Evolutionary conservation across 2,329 filamentous ascomycete genomes (phyloP), one percentile per base, ranked within the genome.

Genomic region (Talaromyces islandicus): DNA sequence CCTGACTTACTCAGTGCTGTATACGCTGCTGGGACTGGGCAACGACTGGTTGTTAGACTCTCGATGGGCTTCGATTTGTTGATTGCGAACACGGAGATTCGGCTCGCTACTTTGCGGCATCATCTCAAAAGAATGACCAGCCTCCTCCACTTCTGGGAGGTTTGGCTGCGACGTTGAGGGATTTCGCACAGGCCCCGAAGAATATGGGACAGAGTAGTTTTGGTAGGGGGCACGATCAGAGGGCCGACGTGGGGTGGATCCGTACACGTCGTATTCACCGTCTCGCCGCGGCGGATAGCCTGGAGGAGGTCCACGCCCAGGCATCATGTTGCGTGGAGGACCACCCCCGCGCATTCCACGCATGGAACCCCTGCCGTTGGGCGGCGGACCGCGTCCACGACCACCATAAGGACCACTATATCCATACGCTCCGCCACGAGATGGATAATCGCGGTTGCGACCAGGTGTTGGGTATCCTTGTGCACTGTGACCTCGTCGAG

Each of bases 81-180:
- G 56, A 19, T 61, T 61, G 7, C 59, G 55, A n/a, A 32, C 55
- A 21, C 60, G 60, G n/a, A 50, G 64, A 59, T 29, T 74, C 75
- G 82, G 81, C 58, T 79, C 81, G 43, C 81, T 81, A n/a, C 80
- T 79, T n/a, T 81, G 79, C 35, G 88, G 86, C 71, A 92, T 88
- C 90, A 95, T 92, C 72, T 94, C 91, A 57, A 92, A 83, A 2
- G 88, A 86, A 68, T 88, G 87, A 10, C 86, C 86, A 12, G 86
- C 77, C 14, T 74, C 69, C 41, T 29, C 43, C 24, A 69, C 70
- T 14, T 67, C 67, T 27, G 77, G 75, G 7, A 60, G 35, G 29
- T 61, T 58, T 9, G 59, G 59, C 25, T 73, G 71, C 12, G 70
- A 70, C 7, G 72, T 60, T 2, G 73, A 73, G 10, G 69, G 71